Percentiles rank a stretch among this genome's conserved stretches.
Conservation (phyloP, 257 asterid genomes). For the Solanum tacnaense region DNA sequence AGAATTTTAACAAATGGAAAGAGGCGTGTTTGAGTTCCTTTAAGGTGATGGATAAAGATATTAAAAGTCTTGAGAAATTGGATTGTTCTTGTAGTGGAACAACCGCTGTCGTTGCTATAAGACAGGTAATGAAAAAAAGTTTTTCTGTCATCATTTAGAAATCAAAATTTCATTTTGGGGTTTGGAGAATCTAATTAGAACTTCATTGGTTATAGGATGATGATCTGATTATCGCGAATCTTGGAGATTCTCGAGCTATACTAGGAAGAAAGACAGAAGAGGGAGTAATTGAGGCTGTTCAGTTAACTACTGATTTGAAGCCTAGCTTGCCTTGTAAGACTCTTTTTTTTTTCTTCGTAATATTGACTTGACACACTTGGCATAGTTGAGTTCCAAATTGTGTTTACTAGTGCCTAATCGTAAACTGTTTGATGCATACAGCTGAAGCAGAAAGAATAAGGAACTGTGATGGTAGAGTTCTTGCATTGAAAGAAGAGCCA, state of each 20-base stretch:
- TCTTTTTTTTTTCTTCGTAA: neutral
- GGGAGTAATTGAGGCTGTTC: slow-evolving; percentile 38
- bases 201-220: slow-evolving; percentile 33
- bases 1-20: slow-evolving; percentile 48
- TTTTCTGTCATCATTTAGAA: neutral
- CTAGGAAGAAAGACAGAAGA: slow-evolving; percentile 45
- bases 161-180: neutral
- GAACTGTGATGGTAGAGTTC: slow-evolving; percentile 61
- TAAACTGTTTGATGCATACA: slow-evolving; percentile 14
- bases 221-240: slow-evolving; percentile 60
- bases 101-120: slow-evolving; percentile 48
- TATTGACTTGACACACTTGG: neutral
- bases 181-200: neutral
- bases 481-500: slow-evolving; percentile 58
- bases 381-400: neutral
- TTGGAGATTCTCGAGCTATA: slow-evolving; percentile 80
- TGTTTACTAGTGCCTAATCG: neutral
- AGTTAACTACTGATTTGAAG: slow-evolving; percentile 71
- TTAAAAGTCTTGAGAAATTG: slow-evolving; percentile 33
- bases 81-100: slow-evolving; percentile 75
- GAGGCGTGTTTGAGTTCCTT: slow-evolving; percentile 54
- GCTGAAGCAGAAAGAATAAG: slow-evolving; percentile 80
- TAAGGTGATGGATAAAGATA: slow-evolving; percentile 54
- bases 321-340: slow-evolving; percentile 63
- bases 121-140: slow-evolving; percentile 35